Evolutionary conservation across 495 filamentous ascomycete species (phyloP).

Genomic region (Astrothelium subdiscretum): DNA sequence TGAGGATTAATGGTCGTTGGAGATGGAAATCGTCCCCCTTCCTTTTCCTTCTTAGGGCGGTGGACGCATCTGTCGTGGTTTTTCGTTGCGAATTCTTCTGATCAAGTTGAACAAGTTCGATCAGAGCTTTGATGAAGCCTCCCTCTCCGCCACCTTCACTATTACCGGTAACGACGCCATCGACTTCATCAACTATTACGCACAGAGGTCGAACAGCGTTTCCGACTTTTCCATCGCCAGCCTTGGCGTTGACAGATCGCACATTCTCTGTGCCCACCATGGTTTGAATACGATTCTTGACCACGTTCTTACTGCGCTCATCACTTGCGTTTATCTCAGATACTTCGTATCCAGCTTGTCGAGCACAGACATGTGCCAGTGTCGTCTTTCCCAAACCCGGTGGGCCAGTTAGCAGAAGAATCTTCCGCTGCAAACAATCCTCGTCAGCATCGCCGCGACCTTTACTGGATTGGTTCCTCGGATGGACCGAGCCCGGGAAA

Average conservation of each 20-base stretch:
- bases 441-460: conserved; percentile 39
- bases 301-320: conserved; percentile 64
- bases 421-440: conserved; percentile 66
- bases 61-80: conserved; percentile 23
- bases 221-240: conserved; percentile 48
- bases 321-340: conserved; percentile 83
- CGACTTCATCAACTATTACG: conserved; percentile 90
- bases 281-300: conserved; percentile 79
- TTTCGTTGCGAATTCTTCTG: conserved; percentile 56
- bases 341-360: conserved; percentile 89
- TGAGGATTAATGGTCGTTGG: conserved; percentile 76
- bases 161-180: conserved; percentile 75
- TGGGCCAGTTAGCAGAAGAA: conserved; percentile 78
- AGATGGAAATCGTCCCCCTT: conserved; percentile 74
- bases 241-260: conserved; percentile 61
- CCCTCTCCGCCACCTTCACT: conserved; percentile 61
- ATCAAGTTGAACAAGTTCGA: conserved; percentile 75
- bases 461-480: conserved; percentile 38
- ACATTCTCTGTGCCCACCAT: conserved; percentile 87
- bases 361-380: conserved; percentile 87
- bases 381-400: conserved; percentile 95
- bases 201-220: conserved; percentile 81
- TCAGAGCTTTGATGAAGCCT: conserved; percentile 88
- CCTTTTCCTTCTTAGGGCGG: conserved; percentile 38
- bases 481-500: conserved; percentile 58